Evolutionary conservation across 1,284 basidiomycete species (phyloP).

Genomic region (Ceratobasidium sp.): DNA sequence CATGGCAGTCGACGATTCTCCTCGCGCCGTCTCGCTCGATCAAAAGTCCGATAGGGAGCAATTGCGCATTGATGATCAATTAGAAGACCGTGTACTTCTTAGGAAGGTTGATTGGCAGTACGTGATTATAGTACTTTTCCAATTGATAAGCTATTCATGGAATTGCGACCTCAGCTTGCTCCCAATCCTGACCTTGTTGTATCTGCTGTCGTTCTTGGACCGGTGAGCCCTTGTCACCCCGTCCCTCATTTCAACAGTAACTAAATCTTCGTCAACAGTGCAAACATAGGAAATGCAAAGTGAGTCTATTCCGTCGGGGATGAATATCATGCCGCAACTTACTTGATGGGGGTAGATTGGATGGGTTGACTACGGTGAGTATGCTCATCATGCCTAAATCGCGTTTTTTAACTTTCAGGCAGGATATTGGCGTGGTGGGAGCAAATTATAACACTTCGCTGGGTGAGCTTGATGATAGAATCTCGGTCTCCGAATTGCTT

Average conservation of each 20-base stretch:
- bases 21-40: background rate
- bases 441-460: slow-evolving; percentile 71
- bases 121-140: background rate
- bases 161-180: slow-evolving; percentile 58
- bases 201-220: slow-evolving; percentile 77
- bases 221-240: slow-evolving; percentile 57
- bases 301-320: slow-evolving; percentile 55
- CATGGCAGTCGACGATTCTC: slow-evolving; percentile 11
- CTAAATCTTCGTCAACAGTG: slow-evolving; percentile 55
- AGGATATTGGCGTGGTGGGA: slow-evolving; percentile 65
- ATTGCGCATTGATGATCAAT: slow-evolving; percentile 51
- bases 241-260: too few relatives aligned
- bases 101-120: slow-evolving; percentile 61
- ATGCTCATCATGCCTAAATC: slow-evolving; percentile 7
- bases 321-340: slow-evolving; percentile 14
- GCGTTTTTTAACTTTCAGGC: background rate
- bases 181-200: slow-evolving; percentile 71
- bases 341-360: slow-evolving; percentile 57
- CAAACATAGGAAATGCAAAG: slow-evolving; percentile 79
- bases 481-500: slow-evolving; percentile 50
- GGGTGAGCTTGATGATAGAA: slow-evolving; percentile 28
- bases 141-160: background rate
- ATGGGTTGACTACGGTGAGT: slow-evolving; percentile 62
- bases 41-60: slow-evolving; percentile 14
- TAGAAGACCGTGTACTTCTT: slow-evolving; percentile 60